phyloP scores from a whole-genome alignment of 352 stramenopile genomes.

The Pythium sp. region DNA sequence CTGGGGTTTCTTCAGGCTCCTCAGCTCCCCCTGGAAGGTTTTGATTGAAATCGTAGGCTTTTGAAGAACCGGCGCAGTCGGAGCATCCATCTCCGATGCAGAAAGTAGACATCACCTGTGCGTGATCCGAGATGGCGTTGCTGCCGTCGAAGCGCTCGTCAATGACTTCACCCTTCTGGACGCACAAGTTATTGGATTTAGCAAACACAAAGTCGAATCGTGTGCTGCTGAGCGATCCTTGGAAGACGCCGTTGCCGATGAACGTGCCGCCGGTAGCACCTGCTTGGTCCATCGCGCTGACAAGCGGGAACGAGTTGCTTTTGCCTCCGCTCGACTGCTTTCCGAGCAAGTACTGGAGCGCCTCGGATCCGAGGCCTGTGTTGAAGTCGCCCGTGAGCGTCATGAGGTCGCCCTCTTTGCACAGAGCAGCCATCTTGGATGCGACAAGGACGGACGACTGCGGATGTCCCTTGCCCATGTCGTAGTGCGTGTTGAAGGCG shows the following conservation, averaged over 20 bases:
- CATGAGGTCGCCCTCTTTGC: slow-evolving; percentile 17
- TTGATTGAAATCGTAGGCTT: not conserved
- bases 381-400: slow-evolving; percentile 25
- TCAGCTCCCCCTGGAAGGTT: not conserved
- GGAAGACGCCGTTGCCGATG: slow-evolving; percentile 22
- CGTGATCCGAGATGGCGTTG: slow-evolving; percentile 20
- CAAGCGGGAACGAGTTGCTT: slow-evolving; percentile 13
- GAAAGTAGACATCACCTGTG: slow-evolving; percentile 18
- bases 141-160: slow-evolving; percentile 17
- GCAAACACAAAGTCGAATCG: slow-evolving; percentile 22
- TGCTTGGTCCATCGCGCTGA: slow-evolving; percentile 12
- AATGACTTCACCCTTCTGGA: slow-evolving; percentile 16
- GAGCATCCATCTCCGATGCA: slow-evolving; percentile 14
- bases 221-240: slow-evolving; percentile 9
- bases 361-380: slow-evolving; percentile 5
- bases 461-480: slow-evolving; percentile 15
- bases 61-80: slow-evolving; percentile 3
- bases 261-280: slow-evolving; percentile 18
- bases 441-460: slow-evolving; percentile 15
- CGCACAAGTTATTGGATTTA: slow-evolving; percentile 7
- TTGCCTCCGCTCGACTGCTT: not conserved
- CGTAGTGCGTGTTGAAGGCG: slow-evolving; percentile 26
- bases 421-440: slow-evolving; percentile 17
- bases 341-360: slow-evolving; percentile 15
- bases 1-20: not conserved